Percentiles rank a stretch among this genome's conserved stretches.
These are phyloP conservation scores for Monosporozyma yasuniensis DNA, from an alignment of 805 yeast species.

Conservation along the genomic window DNA sequence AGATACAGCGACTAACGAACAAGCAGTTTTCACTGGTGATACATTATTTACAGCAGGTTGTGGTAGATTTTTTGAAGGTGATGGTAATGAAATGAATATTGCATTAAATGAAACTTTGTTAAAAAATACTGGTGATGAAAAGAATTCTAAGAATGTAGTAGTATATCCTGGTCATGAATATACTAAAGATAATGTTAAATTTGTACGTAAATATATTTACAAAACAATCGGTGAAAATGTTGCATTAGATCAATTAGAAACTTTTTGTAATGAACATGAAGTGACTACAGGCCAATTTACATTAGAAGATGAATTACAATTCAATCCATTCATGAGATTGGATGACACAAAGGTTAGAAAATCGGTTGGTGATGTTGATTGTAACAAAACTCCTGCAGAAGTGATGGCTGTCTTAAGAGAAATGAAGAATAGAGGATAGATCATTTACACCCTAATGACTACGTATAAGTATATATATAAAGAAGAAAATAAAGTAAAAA, in stretches of 20 bases:
- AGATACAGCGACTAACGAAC: slow-evolving; percentile 53
- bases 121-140: slow-evolving; percentile 45
- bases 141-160: slow-evolving; percentile 36
- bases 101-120: slow-evolving; percentile 57
- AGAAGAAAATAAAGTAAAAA: not conserved
- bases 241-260: slow-evolving; percentile 47
- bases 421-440: slow-evolving; percentile 56
- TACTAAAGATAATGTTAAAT: slow-evolving; percentile 70
- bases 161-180: slow-evolving; percentile 97
- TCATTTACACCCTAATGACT: not conserved
- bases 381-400: slow-evolving; percentile 31
- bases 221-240: slow-evolving; percentile 32
- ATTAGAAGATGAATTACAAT: slow-evolving; percentile 66
- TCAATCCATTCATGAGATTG: slow-evolving; percentile 86
- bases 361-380: slow-evolving; percentile 45
- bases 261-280: slow-evolving; percentile 47
- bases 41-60: slow-evolving; percentile 91
- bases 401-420: slow-evolving; percentile 69
- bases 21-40: slow-evolving; percentile 89
- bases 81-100: slow-evolving; percentile 66
- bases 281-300: slow-evolving; percentile 82
- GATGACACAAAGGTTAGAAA: slow-evolving; percentile 52
- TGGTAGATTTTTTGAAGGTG: slow-evolving; percentile 94
- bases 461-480: not conserved
- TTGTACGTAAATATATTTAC: slow-evolving; percentile 56